These are phyloP conservation scores for Ramaria rubella DNA, from an alignment of 768 basidiomycete genomes.

Conservation along the genomic window DNA sequence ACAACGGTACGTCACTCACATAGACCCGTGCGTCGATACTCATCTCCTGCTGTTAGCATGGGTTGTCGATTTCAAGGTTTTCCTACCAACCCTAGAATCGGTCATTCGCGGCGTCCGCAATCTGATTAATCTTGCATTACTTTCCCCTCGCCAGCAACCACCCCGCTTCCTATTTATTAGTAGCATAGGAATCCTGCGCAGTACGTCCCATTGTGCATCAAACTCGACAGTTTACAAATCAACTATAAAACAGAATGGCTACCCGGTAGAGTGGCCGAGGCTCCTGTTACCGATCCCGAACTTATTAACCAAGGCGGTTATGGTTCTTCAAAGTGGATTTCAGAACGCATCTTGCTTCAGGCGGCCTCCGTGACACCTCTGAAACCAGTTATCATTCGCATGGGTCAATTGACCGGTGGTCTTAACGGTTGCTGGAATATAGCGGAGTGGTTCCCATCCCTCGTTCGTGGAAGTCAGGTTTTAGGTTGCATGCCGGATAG, in stretches of 20 bases:
- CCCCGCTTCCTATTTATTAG: conserved; percentile 13
- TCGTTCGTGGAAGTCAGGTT: conserved; percentile 6
- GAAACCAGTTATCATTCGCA: conserved; percentile 10
- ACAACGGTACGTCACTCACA: conserved; percentile 21
- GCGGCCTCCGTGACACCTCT: conserved; percentile 12
- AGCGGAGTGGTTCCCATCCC: conserved; percentile 13
- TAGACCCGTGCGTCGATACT: no score
- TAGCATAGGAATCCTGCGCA: neutral
- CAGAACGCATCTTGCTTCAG: conserved; percentile 12
- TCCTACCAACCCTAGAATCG: conserved; percentile 6
- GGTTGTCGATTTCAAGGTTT: conserved; percentile 11
- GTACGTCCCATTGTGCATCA: neutral
- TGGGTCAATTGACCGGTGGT: conserved; percentile 15
- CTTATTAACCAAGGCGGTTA: neutral
- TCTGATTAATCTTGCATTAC: conserved; percentile 10
- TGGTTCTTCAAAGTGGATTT: conserved; percentile 13
- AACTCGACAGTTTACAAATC: neutral
- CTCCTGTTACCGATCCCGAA: neutral
- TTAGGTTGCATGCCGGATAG: neutral
- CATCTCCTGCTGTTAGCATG: conserved; percentile 3
- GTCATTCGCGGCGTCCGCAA: neutral
- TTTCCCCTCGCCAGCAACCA: neutral
- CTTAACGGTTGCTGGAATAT: conserved; percentile 14
- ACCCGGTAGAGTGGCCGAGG: neutral
- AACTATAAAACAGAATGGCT: neutral